These are phyloP conservation scores for Haplosporangium sp. DNA, from an alignment of 371 early-diverging fungal genomes.

Conservation along the genomic window DNA sequence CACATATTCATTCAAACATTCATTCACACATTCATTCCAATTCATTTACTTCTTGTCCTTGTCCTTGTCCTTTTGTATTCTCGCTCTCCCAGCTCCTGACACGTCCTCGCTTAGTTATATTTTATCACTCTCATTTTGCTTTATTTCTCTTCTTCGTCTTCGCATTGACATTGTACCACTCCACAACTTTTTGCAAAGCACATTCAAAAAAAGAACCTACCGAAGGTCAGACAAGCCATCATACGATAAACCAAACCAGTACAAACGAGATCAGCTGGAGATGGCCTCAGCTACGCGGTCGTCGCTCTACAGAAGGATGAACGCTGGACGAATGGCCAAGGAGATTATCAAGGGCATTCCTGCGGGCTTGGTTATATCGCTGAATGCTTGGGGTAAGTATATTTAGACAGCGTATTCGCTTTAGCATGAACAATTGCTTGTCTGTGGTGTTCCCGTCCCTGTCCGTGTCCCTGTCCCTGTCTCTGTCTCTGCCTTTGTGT, in stretches of 20 bases:
- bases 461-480: not conserved
- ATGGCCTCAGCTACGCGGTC: conserved; percentile 11
- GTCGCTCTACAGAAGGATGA: conserved; percentile 20
- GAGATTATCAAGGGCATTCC: conserved; percentile 44
- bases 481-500: no score
- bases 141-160: not conserved
- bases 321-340: conserved; percentile 12
- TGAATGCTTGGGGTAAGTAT: conserved; percentile 52
- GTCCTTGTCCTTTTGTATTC: not conserved
- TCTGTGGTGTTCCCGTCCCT: no score
- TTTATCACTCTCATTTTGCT: no score
- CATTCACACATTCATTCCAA: conserved; percentile 6
- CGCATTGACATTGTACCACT: not conserved
- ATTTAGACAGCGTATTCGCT: no score
- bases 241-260: no score
- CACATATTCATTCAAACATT: no score
- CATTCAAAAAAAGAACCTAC: not conserved
- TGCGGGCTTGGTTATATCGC: conserved; percentile 48
- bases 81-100: not conserved
- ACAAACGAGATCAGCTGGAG: not conserved
- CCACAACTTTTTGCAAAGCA: not conserved
- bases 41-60: no score
- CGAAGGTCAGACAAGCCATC: no score
- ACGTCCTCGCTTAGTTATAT: no score
- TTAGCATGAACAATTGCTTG: no score